These are phyloP conservation scores for Phytopythium mirpurense DNA, from an alignment of 352 stramenopile species.

Conservation along the genomic window DNA sequence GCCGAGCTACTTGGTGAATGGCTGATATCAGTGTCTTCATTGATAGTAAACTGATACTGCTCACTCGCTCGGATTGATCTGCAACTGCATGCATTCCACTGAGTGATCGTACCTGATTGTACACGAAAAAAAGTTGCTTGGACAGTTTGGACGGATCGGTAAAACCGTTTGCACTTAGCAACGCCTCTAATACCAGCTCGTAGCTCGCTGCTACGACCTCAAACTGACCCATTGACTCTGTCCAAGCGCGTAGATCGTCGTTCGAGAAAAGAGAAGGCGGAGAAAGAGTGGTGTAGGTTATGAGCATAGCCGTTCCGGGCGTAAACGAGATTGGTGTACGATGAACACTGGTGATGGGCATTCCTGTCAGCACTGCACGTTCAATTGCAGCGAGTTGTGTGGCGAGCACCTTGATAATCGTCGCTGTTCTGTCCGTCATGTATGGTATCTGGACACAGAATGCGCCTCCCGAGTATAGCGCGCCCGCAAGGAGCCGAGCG, in stretches of 20 bases:
- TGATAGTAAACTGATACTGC: not conserved
- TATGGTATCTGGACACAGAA: slow-evolving; percentile 23
- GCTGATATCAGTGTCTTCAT: slow-evolving; percentile 9
- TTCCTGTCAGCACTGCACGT: slow-evolving; percentile 20
- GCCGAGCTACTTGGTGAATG: slow-evolving; percentile 2
- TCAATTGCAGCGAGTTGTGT: slow-evolving; percentile 23
- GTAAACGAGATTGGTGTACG: slow-evolving; percentile 24
- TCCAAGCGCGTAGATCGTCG: not conserved
- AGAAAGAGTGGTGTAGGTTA: slow-evolving; percentile 5
- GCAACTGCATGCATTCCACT: not conserved
- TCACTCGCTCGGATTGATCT: not conserved
- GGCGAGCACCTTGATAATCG: slow-evolving; percentile 22
- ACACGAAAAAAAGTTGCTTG: not conserved
- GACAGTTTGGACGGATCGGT: not conserved
- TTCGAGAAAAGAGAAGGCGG: not conserved
- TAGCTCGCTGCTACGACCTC: not conserved
- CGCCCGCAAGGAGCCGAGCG: slow-evolving; percentile 35
- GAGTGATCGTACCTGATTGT: not conserved
- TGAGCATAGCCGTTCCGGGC: slow-evolving; percentile 30
- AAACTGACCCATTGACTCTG: not conserved
- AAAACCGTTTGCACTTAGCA: not conserved
- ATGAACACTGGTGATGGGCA: slow-evolving; percentile 18
- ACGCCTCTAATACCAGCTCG: not conserved
- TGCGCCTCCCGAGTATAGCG: slow-evolving; percentile 29
- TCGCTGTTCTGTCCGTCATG: not conserved